A percentile compares a stretch with the other conserved stretches of the same genome.
Conservation (phyloP, 129 eudicot species). For the Lactuca saligna region DNA sequence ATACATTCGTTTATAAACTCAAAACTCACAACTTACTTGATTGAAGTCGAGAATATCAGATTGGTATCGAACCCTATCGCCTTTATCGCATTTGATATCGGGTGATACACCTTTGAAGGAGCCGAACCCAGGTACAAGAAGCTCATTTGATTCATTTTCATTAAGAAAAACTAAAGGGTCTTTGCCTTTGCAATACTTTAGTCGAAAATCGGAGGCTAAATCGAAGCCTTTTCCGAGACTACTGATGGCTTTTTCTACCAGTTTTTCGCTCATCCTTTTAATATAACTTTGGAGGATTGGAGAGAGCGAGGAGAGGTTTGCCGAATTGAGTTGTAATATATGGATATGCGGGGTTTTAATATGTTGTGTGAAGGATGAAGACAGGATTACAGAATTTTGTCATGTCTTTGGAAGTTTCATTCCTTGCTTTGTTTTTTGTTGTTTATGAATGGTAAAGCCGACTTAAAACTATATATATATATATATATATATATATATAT, state of each 20-base stretch:
- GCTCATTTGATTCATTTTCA: constrained; percentile 44
- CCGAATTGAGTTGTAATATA: background rate
- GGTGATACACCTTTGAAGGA: constrained; percentile 48
- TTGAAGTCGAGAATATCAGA: constrained; percentile 81
- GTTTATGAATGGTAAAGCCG: constrained; percentile 18
- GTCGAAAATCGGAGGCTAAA: constrained; percentile 79
- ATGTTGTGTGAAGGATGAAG: constrained; percentile 12
- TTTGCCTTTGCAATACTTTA: constrained; percentile 81
- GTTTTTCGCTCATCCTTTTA: constrained; percentile 29
- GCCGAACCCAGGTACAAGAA: constrained; percentile 73
- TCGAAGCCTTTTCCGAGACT: constrained; percentile 96
- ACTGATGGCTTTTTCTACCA: constrained; percentile 53
- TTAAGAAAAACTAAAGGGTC: constrained; percentile 56
- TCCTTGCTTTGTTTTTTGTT: constrained; percentile 11
- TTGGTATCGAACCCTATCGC: constrained; percentile 77
- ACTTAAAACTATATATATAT: background rate
- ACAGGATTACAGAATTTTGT: constrained; percentile 24
- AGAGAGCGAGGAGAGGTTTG: background rate
- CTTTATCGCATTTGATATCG: constrained; percentile 90
- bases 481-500: too few relatives aligned
- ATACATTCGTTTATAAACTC: background rate
- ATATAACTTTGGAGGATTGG: background rate
- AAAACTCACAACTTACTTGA: constrained; percentile 42
- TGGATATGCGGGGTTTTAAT: constrained; percentile 11
- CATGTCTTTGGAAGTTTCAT: constrained; percentile 28